A percentile compares a stretch with the other conserved stretches of the same genome.
Conservation (phyloP, 2,329 filamentous ascomycete genomes). For the Graphiopsis chlorocephala region DNA sequence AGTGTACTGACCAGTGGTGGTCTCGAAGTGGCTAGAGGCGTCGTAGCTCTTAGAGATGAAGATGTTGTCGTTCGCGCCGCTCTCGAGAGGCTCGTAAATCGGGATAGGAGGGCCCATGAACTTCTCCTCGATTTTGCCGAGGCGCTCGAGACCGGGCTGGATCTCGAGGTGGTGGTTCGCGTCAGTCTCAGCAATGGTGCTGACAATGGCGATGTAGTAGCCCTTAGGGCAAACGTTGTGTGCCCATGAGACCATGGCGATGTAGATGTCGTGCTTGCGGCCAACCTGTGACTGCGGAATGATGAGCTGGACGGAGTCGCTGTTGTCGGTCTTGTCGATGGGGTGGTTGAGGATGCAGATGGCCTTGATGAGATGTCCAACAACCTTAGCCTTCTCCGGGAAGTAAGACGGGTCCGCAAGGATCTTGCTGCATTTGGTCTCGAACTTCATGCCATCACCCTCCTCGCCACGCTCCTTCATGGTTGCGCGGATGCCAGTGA, state of each 20-base stretch:
- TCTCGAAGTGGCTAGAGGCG: conserved; percentile 97
- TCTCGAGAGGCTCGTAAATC: conserved; percentile 84
- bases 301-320: conserved; percentile 90
- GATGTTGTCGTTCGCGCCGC: conserved; percentile 82
- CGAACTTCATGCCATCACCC: conserved; percentile 78
- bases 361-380: conserved; percentile 87
- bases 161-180: conserved; percentile 96
- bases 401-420: conserved; percentile 97
- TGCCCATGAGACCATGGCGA: conserved; percentile 89
- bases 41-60: conserved; percentile 99
- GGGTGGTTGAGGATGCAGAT: conserved; percentile 98
- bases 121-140: conserved; percentile 92
- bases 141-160: conserved; percentile 83
- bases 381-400: conserved; percentile 79
- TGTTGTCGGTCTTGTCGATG: conserved; percentile 80
- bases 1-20: conserved; percentile 58
- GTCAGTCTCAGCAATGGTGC: conserved; percentile 87
- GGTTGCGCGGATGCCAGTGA: conserved; percentile 93
- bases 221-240: conserved; percentile 99
- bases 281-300: conserved; percentile 97
- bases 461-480: conserved; percentile 83
- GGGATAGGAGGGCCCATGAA: conserved; percentile 94
- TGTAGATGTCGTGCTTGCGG: conserved; percentile 96
- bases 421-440: conserved; percentile 94
- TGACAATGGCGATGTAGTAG: conserved; percentile 98